Base-by-base conservation (phyloP, 805 yeast genomes). In the Sungouiella thailandica region DNA sequence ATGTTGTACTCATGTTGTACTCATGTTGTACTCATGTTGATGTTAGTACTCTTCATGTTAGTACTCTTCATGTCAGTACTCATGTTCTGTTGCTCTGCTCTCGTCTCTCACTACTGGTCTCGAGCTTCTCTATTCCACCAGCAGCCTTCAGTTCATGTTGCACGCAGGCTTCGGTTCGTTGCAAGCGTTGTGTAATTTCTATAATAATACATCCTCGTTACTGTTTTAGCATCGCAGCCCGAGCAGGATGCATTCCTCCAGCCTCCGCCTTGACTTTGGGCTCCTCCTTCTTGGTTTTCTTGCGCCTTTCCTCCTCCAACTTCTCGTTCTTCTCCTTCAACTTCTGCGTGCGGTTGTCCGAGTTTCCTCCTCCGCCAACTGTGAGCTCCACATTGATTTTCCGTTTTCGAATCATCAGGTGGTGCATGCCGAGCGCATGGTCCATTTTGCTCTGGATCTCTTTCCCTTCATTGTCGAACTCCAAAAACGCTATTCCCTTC, bases 351-450 rank as follows among this genome's bases (percentile, higher is more conserved):
- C 94, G 65, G 26, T 65, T 70, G 38, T 72, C 64, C 7, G 94
- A 79, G 56, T 90, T 90, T 36, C 97, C 97, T 30, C 98, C 98
- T 26, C 98, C 98, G 36, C 98, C 98, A 32, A 87, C 98, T 2
- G 97, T 93, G 49, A 93, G 70, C 57, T 93, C 98, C 23, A 93
- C 97, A 53, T 93, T 93, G 52, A 93, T 89, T 56, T 80, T 86
- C 46, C 96, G 72, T 28, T 73, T 70, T 37, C 76, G 71, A 43
- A 90, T 55, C 7, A 65, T 49, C 3, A 90, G 70, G 58, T 86
- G 95, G 58, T 93, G 96, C 68, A 84, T 74, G 43, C 82, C 68
- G 47, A 93, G 68, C 0, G 97, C 97, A 29, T 76, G 70, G 50
- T 87, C 96, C 80, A 93, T 80, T 40, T 81, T 75, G 40, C 78